These are phyloP conservation scores for Fusarium sp. DNA, from an alignment of 2,329 filamentous ascomycete species.

Conservation along the genomic window DNA sequence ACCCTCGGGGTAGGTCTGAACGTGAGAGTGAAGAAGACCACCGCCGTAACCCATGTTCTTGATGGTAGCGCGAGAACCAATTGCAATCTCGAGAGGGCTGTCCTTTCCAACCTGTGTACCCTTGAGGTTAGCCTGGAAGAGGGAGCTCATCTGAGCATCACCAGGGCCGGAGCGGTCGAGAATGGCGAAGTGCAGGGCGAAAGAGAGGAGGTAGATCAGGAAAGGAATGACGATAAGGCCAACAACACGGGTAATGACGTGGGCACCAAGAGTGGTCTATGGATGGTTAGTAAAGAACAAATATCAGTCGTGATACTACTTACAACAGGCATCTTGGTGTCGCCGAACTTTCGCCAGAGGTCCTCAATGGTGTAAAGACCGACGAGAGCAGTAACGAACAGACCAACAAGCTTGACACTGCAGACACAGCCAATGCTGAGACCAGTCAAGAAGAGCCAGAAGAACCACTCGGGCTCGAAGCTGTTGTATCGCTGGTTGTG, in stretches of 20 bases:
- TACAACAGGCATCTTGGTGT: constrained; percentile 88
- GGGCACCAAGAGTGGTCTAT: constrained; percentile 73
- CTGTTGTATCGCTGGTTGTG: constrained; percentile 86
- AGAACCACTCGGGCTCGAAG: constrained; percentile 91
- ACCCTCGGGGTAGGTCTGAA: constrained; percentile 95
- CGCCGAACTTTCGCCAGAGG: constrained; percentile 97
- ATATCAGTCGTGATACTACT: constrained; percentile 40
- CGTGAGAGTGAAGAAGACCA: constrained; percentile 93
- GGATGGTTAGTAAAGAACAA: constrained; percentile 6
- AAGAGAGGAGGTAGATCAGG: constrained; percentile 94
- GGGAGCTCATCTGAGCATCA: constrained; percentile 99
- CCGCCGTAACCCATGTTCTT: constrained; percentile 99
- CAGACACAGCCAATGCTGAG: constrained; percentile 97
- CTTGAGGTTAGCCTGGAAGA: constrained; percentile 96
- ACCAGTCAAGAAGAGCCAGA: constrained; percentile 93
- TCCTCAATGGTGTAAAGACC: constrained; percentile 96
- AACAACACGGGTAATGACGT: constrained; percentile 81
- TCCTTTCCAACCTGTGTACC: constrained; percentile 95
- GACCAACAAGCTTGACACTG: constrained; percentile 97
- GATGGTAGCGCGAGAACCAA: constrained; percentile 88
- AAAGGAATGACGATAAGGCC: constrained; percentile 90
- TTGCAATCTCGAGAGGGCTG: constrained; percentile 90
- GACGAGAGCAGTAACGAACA: constrained; percentile 94
- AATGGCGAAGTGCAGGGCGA: constrained; percentile 93
- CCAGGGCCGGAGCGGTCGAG: constrained; percentile 93